Evolutionary conservation across 2,329 filamentous ascomycete genomes (phyloP).

Genomic region (Raffaelea albimanens): DNA sequence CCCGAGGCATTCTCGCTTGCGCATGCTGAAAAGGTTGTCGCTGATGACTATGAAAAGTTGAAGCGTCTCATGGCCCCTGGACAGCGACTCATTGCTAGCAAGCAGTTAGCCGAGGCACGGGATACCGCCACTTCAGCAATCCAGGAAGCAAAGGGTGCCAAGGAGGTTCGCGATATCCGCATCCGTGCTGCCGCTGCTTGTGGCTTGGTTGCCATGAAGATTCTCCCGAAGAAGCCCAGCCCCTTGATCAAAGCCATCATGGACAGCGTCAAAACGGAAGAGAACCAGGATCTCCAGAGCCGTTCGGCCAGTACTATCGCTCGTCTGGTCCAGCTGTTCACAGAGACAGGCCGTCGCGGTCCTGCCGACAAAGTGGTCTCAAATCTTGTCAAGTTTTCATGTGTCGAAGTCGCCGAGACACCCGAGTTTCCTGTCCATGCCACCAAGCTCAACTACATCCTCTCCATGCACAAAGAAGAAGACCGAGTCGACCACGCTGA

Average conservation of each 20-base stretch:
- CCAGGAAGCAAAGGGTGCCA: conserved; percentile 67
- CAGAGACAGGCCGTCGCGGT: conserved; percentile 65
- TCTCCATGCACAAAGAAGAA: conserved; percentile 95
- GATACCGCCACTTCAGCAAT: conserved; percentile 63
- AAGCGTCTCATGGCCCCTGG: conserved; percentile 84
- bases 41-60: conserved; percentile 75
- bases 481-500: conserved; percentile 89
- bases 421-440: conserved; percentile 87
- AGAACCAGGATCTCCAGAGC: conserved; percentile 78
- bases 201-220: conserved; percentile 76
- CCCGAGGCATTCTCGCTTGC: conserved; percentile 83
- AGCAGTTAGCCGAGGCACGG: conserved; percentile 70
- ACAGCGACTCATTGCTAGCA: conserved; percentile 73
- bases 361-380: conserved; percentile 93
- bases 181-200: conserved; percentile 81
- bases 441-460: conserved; percentile 64
- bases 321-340: conserved; percentile 76
- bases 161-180: conserved; percentile 73
- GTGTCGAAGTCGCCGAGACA: conserved; percentile 94
- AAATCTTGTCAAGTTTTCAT: conserved; percentile 95
- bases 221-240: conserved; percentile 87
- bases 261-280: conserved; percentile 95
- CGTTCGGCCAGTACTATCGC: conserved; percentile 81
- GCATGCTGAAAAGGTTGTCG: conserved; percentile 81
- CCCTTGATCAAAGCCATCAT: conserved; percentile 92